Percentiles rank a stretch among this genome's conserved stretches.
Conservation (phyloP, 2,329 filamentous ascomycete species). For the Seiridium unicorne region DNA sequence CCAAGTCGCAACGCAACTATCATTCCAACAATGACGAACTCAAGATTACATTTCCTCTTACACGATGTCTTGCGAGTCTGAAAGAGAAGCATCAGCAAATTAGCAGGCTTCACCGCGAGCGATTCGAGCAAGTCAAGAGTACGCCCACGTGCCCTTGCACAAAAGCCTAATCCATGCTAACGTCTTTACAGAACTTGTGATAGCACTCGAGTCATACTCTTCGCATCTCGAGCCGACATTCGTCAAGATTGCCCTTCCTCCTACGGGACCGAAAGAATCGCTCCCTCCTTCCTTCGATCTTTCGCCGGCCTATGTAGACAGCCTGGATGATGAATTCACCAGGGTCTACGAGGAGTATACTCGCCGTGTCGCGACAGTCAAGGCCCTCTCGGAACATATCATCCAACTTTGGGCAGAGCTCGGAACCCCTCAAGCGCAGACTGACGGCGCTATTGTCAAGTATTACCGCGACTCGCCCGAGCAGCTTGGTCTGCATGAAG, state of each 20-base stretch:
- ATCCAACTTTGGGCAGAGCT: conserved; percentile 96
- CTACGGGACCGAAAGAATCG: conserved; percentile 72
- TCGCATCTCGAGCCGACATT: conserved; percentile 92
- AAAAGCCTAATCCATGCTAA: conserved; percentile 10
- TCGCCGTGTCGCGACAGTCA: conserved; percentile 73
- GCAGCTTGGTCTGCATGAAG: conserved; percentile 87
- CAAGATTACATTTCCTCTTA: conserved; percentile 79
- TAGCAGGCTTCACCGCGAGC: conserved; percentile 80
- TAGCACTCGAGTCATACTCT: conserved; percentile 93
- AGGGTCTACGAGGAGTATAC: conserved; percentile 97
- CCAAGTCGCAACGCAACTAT: conserved; percentile 62
- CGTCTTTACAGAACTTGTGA: conserved; percentile 69
- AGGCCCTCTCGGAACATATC: conserved; percentile 75
- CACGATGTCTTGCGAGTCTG: conserved; percentile 72
- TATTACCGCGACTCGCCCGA: conserved; percentile 88
- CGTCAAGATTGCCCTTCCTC: conserved; percentile 80
- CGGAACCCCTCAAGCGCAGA: conserved; percentile 89
- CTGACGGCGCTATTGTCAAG: conserved; percentile 83
- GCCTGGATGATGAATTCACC: conserved; percentile 87
- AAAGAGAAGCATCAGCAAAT: conserved; percentile 85
- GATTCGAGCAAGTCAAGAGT: conserved; percentile 96
- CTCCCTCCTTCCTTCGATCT: conserved; percentile 85
- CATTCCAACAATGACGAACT: conserved; percentile 62
- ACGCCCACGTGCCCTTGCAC: conserved; percentile 30
- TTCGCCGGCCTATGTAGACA: conserved; percentile 83